A percentile compares a stretch with the other conserved stretches of the same genome.
These are phyloP conservation scores for Elymus sibiricus DNA, from an alignment of 176 grass and related monocot genomes.

Conservation along the genomic window DNA sequence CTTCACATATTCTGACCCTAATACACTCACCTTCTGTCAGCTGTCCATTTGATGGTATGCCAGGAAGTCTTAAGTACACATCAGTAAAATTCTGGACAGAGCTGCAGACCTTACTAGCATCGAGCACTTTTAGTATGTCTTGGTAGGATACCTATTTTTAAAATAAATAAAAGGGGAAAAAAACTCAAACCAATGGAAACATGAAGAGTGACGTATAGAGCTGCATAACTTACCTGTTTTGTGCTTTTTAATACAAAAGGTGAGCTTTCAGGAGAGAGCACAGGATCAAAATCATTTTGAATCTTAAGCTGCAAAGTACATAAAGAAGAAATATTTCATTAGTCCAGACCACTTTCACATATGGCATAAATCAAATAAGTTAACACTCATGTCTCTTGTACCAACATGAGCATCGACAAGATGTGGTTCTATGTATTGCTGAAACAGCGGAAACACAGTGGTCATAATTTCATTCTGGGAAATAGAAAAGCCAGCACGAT, in stretches of 20 bases:
- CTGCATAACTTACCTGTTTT: slow-evolving; percentile 52
- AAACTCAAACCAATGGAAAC: slow-evolving; percentile 18
- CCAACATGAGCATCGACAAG: slow-evolving; percentile 99
- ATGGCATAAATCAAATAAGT: slow-evolving; percentile 8
- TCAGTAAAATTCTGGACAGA: slow-evolving; percentile 98
- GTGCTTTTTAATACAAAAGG: slow-evolving; percentile 97
- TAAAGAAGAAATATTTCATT: slow-evolving; percentile 19
- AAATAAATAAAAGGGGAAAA: slow-evolving; percentile 12
- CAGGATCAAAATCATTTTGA: slow-evolving; percentile 98
- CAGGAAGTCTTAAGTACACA: slow-evolving; percentile 86
- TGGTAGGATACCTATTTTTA: slow-evolving; percentile 66
- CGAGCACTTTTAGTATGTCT: slow-evolving; percentile 82
- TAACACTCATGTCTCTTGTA: slow-evolving; percentile 64
- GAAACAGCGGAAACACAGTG: slow-evolving; percentile 95
- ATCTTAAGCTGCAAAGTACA: slow-evolving; percentile 82
- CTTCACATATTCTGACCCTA: slow-evolving; percentile 98
- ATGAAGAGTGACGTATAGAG: slow-evolving; percentile 10
- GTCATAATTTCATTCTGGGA: slow-evolving; percentile 95
- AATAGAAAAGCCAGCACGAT: slow-evolving; percentile 74
- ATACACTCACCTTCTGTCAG: slow-evolving; percentile 90
- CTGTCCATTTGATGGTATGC: slow-evolving; percentile 64
- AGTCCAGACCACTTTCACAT: slow-evolving; percentile 18
- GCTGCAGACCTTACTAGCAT: slow-evolving; percentile 83
- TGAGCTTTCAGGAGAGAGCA: slow-evolving; percentile 97
- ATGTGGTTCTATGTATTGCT: slow-evolving; percentile 98